These are phyloP conservation scores for Cubamyces sp. DNA, from an alignment of 768 basidiomycete genomes.

Conservation along the genomic window DNA sequence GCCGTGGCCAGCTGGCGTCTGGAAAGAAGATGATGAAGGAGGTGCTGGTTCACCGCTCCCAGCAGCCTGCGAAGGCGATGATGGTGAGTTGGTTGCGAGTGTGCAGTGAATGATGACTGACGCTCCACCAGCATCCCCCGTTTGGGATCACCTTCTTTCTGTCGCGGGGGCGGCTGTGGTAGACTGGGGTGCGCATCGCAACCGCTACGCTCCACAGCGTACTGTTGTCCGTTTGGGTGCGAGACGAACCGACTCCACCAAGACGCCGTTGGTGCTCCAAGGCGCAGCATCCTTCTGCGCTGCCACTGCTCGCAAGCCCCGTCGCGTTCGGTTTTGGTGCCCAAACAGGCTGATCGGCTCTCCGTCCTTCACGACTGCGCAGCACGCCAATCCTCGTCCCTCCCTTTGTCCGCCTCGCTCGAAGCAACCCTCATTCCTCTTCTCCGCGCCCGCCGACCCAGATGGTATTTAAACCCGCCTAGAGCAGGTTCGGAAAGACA, in stretches of 20 bases:
- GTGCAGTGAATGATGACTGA: not conserved
- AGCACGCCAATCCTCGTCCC: not conserved
- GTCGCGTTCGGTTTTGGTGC: not conserved
- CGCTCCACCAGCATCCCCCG: not conserved
- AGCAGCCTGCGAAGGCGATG: slow-evolving; percentile 7
- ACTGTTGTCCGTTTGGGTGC: not conserved
- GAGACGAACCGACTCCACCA: slow-evolving; percentile 13
- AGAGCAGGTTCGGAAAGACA: too few species aligned
- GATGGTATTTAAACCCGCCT: slow-evolving; percentile 5
- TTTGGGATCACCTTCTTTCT: not conserved
- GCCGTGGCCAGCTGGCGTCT: too few species aligned
- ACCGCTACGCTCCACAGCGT: slow-evolving; percentile 10
- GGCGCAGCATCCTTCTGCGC: not conserved
- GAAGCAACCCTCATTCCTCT: slow-evolving; percentile 10
- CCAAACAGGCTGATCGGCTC: slow-evolving; percentile 1
- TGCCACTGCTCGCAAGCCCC: too few species aligned
- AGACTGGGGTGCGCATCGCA: slow-evolving; percentile 12
- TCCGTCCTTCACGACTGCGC: slow-evolving; percentile 11
- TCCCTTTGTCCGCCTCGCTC: not conserved
- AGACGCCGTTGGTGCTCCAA: not conserved
- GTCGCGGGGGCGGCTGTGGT: not conserved
- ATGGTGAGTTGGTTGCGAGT: slow-evolving; percentile 8
- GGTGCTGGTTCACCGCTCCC: not conserved
- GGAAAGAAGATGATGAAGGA: too few species aligned
- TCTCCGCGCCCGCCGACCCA: not conserved